phyloP scores from a whole-genome alignment of 2,329 filamentous ascomycete species.

The Aspergillus sp. region DNA sequence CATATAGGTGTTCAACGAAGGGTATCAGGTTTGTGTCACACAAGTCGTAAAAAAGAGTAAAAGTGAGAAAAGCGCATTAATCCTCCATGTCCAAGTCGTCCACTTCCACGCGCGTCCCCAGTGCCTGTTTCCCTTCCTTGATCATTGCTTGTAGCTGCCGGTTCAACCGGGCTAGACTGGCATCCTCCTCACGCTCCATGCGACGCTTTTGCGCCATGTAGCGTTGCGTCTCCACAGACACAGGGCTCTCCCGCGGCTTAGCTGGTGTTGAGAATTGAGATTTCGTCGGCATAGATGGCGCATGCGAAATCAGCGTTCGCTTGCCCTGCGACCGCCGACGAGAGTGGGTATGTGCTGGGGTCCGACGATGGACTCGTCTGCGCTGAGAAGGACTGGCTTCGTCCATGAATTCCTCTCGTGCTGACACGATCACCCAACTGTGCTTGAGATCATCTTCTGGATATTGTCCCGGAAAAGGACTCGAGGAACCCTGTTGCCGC shows the following conservation, averaged over 20 bases:
- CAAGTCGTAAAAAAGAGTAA: not conserved
- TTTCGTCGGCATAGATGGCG: constrained; percentile 28
- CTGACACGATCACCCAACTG: constrained; percentile 69
- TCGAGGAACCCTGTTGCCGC: constrained; percentile 28
- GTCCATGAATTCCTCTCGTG: constrained; percentile 22
- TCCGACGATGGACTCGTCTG: constrained; percentile 14
- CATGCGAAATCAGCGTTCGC: constrained; percentile 21
- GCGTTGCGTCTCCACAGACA: constrained; percentile 65
- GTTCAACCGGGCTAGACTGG: constrained; percentile 77
- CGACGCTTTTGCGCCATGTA: constrained; percentile 70
- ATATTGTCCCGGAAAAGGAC: constrained; percentile 57
- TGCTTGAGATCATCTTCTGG: constrained; percentile 58
- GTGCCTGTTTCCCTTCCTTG: constrained; percentile 78
- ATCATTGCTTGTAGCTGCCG: constrained; percentile 82
- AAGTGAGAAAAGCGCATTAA: constrained; percentile 12
- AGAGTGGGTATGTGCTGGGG: constrained; percentile 16
- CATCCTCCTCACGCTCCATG: constrained; percentile 76
- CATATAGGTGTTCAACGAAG: not conserved
- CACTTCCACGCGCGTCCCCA: constrained; percentile 73
- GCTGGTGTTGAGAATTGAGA: constrained; percentile 27
- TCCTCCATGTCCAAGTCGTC: constrained; percentile 49
- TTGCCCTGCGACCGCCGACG: constrained; percentile 26
- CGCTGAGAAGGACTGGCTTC: constrained; percentile 27
- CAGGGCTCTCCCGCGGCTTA: constrained; percentile 34
- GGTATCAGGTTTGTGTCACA: not conserved